These are phyloP conservation scores for Komagataella pseudopastoris DNA, from an alignment of 805 yeast genomes.

Conservation along the genomic window DNA sequence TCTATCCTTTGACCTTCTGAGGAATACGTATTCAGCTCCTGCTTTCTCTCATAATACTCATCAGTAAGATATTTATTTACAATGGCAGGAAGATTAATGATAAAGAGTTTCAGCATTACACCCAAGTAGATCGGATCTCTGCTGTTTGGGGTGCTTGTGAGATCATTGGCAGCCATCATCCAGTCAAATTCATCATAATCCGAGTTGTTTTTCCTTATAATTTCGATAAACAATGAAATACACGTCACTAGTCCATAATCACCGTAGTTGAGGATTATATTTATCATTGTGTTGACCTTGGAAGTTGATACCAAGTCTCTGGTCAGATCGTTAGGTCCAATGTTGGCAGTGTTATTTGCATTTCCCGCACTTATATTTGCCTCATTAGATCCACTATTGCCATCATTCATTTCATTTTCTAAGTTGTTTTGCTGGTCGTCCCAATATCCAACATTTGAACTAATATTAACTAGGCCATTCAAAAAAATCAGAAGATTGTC, in stretches of 20 bases:
- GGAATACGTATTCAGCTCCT: background rate
- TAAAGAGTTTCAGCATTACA: slow-evolving; percentile 63
- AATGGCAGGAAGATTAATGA: slow-evolving; percentile 24
- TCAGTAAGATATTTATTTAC: slow-evolving; percentile 17
- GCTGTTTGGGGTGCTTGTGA: slow-evolving; percentile 39
- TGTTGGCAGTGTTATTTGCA: slow-evolving; percentile 54
- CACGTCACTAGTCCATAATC: slow-evolving; percentile 78
- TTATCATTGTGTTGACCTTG: slow-evolving; percentile 51
- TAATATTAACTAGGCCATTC: slow-evolving; percentile 66
- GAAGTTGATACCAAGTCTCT: slow-evolving; percentile 72
- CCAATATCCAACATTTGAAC: slow-evolving; percentile 23
- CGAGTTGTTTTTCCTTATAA: slow-evolving; percentile 87
- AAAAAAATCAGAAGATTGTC: slow-evolving; percentile 54
- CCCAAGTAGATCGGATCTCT: slow-evolving; percentile 92
- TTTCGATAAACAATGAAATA: slow-evolving; percentile 86
- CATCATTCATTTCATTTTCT: background rate
- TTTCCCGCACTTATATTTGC: background rate
- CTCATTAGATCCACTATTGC: slow-evolving; percentile 3
- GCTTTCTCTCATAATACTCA: slow-evolving; percentile 8
- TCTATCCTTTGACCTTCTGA: background rate
- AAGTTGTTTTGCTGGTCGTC: slow-evolving; percentile 8
- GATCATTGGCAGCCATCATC: slow-evolving; percentile 11
- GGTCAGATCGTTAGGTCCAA: slow-evolving; percentile 92
- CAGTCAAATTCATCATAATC: slow-evolving; percentile 62
- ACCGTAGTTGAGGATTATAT: slow-evolving; percentile 67